Evolutionary conservation across 1,284 basidiomycete genomes (phyloP), one percentile per base, ranked within the genome.

Genomic region (Farysia itapuensis): DNA sequence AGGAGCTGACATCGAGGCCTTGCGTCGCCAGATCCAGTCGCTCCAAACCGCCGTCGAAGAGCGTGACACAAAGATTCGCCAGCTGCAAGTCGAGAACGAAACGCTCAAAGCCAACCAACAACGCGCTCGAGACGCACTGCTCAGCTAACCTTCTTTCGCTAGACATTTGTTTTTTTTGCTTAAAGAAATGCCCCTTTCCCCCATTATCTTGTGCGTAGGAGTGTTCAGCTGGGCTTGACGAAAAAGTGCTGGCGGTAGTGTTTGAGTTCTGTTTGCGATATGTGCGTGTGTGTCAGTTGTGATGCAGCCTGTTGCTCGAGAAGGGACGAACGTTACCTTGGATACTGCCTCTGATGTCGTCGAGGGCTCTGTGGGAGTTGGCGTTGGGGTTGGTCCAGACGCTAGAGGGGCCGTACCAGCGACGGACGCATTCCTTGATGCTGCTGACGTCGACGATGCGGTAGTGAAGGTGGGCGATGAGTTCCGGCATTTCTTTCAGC

Each of bases 371-470:
- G 59, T 43, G 29, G 5, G 35, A 22, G n/a, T 33, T 29, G 11
- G 16, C 7, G 31, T 25, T 23, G 5, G 16, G 5, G 19, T 22
- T 19, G 8, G 70, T 71, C 25, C 65, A 50, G 8, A 64, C 48
- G 9, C 54, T 63, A 2, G 58, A 53, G 6, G 81, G 80, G 66
- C 85, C 89, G 86, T 89, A 90, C 60, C 89, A 82, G 11, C 85
- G 81, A 7, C 81, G 81, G 16, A 90, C 75, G 72, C 90, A 86
- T 86, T 90, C 88, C 79, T 90, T 90, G 64, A 91, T 82, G 0
- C 86, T 22, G 19, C 44, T 49, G 1, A 73, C 72, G 31, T 79
- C 88, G 86, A 59, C 47, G 31, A 81, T 81, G 14, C 80, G 67
- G 56, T 81, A 81, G 19, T 80, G 80, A 4, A 81, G 70, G 43